Evolutionary conservation across 2,329 filamentous ascomycete species (phyloP), one percentile per base, ranked within the genome.

Genomic region (Fusarium cicatricum): DNA sequence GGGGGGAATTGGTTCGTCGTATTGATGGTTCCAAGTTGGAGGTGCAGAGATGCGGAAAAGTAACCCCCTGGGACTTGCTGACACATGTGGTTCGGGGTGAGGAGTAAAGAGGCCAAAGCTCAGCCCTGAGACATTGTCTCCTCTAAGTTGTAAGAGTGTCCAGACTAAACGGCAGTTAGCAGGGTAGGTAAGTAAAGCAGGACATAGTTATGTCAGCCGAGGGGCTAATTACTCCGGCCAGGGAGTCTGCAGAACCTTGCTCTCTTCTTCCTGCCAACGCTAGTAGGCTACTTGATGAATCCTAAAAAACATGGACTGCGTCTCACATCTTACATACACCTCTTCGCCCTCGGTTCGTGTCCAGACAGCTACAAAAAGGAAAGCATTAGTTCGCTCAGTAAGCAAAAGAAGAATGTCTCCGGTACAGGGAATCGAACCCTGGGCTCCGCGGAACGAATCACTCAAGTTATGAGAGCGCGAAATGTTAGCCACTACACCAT

Each of bases 401-500:
- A 15, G 3, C 36, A 37, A 41, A 39, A 38, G 14, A 38, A 7
- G 15, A 10, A 11, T 2, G 1, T 28, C 63, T 67, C 64, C 64
- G 64, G 64, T 67, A 66, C 64, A 65, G 64, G 64, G 64, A 66
- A 66, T 66, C 64, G 64, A 66, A 66, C 64, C 64, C 64, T 67
- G 59, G 59, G 64, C 65, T 66, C 65, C 62, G 62, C 62, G 64
- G 62, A 38, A 31, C 38, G 26, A 5, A 49, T 66, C 64, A 33
- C 67, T 65, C 64, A 68, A 11, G 34, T 64, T 53, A 49, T 70
- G 68, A 70, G 64, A 70, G 68, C 68, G 68, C 64, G 66, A 70
- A 70, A 70, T 70, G 68, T 70, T 70, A 68, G 68, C 68, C 68
- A 70, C 67, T 70, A 70, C 68, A 70, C 68, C 69, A 71, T 71